A percentile compares a stretch with the other conserved stretches of the same genome.
Evolutionary conservation across 2,329 filamentous ascomycete species (phyloP).

Genomic region (Monilinia fructicola): DNA sequence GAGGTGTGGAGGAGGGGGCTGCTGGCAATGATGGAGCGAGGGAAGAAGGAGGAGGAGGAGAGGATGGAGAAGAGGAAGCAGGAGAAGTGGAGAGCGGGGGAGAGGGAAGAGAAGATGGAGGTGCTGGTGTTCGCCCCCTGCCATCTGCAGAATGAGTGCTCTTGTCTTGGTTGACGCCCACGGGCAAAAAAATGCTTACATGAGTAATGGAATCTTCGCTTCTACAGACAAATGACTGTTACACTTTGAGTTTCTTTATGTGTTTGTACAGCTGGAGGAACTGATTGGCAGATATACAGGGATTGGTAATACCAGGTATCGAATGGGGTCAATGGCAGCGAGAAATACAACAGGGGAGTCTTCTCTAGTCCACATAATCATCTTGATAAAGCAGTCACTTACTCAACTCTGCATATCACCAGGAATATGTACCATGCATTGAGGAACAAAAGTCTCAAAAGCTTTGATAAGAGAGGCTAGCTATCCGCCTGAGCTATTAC

Average conservation of each 20-base stretch:
- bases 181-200: neutral
- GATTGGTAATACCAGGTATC: neutral
- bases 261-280: neutral
- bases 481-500: too few relatives aligned
- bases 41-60: too few relatives aligned
- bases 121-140: neutral
- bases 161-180: neutral
- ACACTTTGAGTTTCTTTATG: neutral
- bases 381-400: too few relatives aligned
- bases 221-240: neutral
- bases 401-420: neutral
- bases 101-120: neutral
- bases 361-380: neutral
- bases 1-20: neutral
- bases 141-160: neutral
- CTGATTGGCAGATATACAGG: neutral
- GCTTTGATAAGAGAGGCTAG: neutral
- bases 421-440: neutral
- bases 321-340: neutral
- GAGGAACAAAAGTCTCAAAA: too few relatives aligned
- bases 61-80: neutral
- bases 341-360: neutral
- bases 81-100: neutral
- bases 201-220: neutral
- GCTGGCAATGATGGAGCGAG: neutral